Percentiles rank a stretch among this genome's conserved stretches.
Evolutionary conservation across 495 filamentous ascomycete species (phyloP).

Genomic region (Penicillium cataractarum): DNA sequence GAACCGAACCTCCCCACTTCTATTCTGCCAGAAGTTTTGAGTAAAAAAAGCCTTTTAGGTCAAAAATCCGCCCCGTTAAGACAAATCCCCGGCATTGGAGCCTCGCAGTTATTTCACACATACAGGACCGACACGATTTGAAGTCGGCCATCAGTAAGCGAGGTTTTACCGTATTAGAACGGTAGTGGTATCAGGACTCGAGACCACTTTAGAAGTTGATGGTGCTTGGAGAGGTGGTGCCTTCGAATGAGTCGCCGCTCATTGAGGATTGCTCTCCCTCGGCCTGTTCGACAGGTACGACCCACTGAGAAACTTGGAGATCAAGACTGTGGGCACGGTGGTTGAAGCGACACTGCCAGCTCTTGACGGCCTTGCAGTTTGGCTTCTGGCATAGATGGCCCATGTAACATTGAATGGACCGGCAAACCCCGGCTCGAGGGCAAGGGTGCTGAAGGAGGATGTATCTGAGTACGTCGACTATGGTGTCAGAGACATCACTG

Average conservation of each 20-base stretch:
- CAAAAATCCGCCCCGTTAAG: constrained; percentile 5
- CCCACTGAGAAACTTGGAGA: constrained; percentile 34
- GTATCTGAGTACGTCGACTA: constrained; percentile 40
- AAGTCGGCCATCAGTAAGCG: constrained; percentile 12
- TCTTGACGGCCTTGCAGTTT: constrained; percentile 40
- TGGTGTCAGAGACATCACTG: constrained; percentile 35
- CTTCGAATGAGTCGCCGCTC: constrained; percentile 29
- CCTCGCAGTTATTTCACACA: constrained; percentile 13
- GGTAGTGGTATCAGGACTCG: not conserved
- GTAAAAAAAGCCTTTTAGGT: not conserved
- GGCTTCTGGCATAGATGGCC: constrained; percentile 52
- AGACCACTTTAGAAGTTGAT: constrained; percentile 12
- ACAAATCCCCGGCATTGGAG: not conserved
- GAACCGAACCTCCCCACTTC: not conserved
- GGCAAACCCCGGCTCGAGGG: constrained; percentile 35
- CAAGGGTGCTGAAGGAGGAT: constrained; percentile 47
- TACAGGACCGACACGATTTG: constrained; percentile 13
- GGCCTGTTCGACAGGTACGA: constrained; percentile 28
- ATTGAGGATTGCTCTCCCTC: constrained; percentile 24
- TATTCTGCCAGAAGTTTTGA: not conserved
- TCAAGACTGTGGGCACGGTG: constrained; percentile 37
- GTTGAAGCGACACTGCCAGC: constrained; percentile 41
- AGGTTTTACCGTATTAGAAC: not conserved
- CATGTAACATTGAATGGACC: constrained; percentile 45
- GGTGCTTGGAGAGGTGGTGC: constrained; percentile 16